Evolutionary conservation across 1,284 basidiomycete species (phyloP).

Genomic region (Porogramme epimiltina): DNA sequence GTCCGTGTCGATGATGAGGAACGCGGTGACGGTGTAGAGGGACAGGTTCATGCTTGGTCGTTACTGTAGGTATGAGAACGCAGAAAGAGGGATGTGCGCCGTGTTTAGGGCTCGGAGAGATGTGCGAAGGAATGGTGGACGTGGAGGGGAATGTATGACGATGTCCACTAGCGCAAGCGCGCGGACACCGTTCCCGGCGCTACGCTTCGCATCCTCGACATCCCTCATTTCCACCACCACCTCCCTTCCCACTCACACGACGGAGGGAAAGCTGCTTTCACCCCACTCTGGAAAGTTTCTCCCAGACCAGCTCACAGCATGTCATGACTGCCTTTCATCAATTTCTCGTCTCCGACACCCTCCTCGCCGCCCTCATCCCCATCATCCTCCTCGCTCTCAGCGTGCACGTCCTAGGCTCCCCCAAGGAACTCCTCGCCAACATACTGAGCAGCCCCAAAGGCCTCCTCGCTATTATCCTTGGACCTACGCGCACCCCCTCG

Average conservation of each 20-base stretch:
- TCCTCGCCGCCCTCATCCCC: slow-evolving; percentile 24
- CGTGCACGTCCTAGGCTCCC: slow-evolving; percentile 18
- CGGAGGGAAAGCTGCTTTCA: too few species aligned
- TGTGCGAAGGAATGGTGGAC: too few species aligned
- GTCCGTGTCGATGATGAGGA: slow-evolving; percentile 92
- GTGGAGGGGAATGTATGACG: too few species aligned
- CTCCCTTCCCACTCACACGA: too few species aligned
- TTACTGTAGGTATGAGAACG: not conserved
- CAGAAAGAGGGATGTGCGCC: too few species aligned
- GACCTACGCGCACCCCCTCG: slow-evolving; percentile 1
- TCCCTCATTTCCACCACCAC: too few species aligned
- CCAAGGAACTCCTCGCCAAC: slow-evolving; percentile 17
- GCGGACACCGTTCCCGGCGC: too few species aligned
- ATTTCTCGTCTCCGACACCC: slow-evolving; percentile 21
- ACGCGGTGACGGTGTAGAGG: slow-evolving; percentile 84
- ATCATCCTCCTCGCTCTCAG: slow-evolving; percentile 22
- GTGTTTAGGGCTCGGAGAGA: too few species aligned
- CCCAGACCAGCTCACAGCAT: too few species aligned
- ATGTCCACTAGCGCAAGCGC: too few species aligned
- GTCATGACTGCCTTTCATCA: slow-evolving; percentile 9
- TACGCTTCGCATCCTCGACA: too few species aligned
- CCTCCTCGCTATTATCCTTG: slow-evolving; percentile 23
- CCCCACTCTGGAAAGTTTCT: too few species aligned
- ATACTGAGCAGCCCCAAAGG: slow-evolving; percentile 19
- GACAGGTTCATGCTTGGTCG: slow-evolving; percentile 68